Conservation (phyloP, 2,329 filamentous ascomycete species). For the Orbilia ellipsospora region DNA sequence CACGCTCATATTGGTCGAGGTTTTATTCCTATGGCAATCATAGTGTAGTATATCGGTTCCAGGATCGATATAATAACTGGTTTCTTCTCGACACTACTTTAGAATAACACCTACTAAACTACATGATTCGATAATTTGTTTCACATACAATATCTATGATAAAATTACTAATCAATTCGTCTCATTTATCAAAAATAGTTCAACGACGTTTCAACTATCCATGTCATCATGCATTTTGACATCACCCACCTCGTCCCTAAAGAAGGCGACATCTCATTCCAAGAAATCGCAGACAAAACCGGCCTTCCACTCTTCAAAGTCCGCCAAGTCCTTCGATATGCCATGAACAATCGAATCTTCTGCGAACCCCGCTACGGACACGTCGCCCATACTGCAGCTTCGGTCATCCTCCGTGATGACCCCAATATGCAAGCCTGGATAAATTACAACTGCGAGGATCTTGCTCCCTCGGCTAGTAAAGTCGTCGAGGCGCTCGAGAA, state of each 20-base stretch:
- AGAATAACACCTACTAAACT: too few relatives aligned
- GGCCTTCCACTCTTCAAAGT: constrained; percentile 64
- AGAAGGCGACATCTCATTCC: constrained; percentile 35
- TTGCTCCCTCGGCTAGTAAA: constrained; percentile 56
- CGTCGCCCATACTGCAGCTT: constrained; percentile 70
- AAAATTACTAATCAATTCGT: too few relatives aligned
- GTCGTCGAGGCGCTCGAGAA: constrained; percentile 58
- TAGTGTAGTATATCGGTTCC: too few relatives aligned
- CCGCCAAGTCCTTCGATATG: constrained; percentile 68
- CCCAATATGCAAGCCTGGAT: constrained; percentile 68
- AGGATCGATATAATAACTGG: too few relatives aligned
- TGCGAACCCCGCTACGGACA: constrained; percentile 66
- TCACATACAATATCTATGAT: too few relatives aligned
- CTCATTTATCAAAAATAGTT: constrained; percentile 13
- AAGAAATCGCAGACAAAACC: constrained; percentile 20
- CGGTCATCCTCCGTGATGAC: constrained; percentile 67
- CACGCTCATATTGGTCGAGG: background rate
- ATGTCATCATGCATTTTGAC: constrained; percentile 46
- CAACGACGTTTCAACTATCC: constrained; percentile 31
- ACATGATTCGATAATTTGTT: too few relatives aligned
- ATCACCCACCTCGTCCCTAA: constrained; percentile 34
- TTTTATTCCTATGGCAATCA: too few relatives aligned
- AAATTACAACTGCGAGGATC: constrained; percentile 69
- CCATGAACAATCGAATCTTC: constrained; percentile 71
- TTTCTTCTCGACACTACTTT: too few relatives aligned